Evolutionary conservation across 306 rosid species (phyloP).

Genomic region (Lithocarpus polystachyus): DNA sequence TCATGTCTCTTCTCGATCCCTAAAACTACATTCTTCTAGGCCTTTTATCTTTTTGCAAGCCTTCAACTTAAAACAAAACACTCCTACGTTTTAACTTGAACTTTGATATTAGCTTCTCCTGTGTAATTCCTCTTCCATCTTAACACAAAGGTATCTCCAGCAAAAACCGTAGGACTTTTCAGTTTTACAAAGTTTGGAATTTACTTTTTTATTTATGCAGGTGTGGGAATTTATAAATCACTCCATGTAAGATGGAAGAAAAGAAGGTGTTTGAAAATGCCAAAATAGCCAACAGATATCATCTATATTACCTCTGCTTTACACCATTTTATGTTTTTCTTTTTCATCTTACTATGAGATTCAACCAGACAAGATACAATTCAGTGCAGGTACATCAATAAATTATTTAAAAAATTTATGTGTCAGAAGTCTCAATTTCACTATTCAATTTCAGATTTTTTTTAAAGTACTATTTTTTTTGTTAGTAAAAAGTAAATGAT

Average conservation of each 20-base stretch:
- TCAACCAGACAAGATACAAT: not conserved
- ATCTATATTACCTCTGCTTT: too few species aligned
- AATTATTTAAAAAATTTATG: not conserved
- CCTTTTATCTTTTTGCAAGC: not conserved
- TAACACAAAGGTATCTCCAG: not conserved
- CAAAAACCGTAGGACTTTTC: not conserved
- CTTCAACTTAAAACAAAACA: not conserved
- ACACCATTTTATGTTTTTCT: too few species aligned
- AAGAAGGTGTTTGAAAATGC: too few species aligned
- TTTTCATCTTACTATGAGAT: too few species aligned
- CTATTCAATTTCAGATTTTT: not conserved
- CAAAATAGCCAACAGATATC: too few species aligned
- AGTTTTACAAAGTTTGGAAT: not conserved
- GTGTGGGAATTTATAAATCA: not conserved
- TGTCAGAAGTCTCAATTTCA: not conserved
- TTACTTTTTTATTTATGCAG: not conserved
- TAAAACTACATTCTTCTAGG: not conserved
- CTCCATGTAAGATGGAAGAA: too few species aligned
- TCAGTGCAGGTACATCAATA: not conserved
- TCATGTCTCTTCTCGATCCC: too few species aligned
- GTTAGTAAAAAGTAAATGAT: too few species aligned
- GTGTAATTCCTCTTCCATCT: not conserved
- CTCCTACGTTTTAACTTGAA: not conserved
- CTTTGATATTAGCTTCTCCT: not conserved
- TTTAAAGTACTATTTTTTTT: too few species aligned